Base-by-base conservation (phyloP, 768 basidiomycete species). In the Lactarius evosmus region DNA sequence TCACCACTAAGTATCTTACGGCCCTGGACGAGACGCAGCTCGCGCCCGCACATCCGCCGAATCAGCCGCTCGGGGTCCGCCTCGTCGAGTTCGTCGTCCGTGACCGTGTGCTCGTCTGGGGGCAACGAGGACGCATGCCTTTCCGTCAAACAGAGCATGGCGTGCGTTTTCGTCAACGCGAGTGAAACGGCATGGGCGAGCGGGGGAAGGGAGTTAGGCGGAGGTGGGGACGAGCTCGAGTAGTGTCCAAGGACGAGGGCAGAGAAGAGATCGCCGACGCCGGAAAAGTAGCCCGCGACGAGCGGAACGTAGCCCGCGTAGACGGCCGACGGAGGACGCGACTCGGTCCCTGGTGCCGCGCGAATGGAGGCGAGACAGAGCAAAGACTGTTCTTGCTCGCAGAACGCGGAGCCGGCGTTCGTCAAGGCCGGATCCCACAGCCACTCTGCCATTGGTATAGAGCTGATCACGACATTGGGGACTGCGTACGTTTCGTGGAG, bases 201-300 rank as follows among this genome's bases (percentile, higher is more conserved):
- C 1, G 81, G 74, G 2, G 80, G 75, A 8, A 71, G 70, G 72
- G 67, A 60, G 65, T 66, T 65, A 16, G 54, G 29, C 49, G 36
- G 57, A 50, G 55, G 44, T 2, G 50, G 27, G 33, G 70, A 22
- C 67, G 64, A 52, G 1, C 78, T 73, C 49, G 79, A 72, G 74
- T 86, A 98, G 70, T 95, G 89, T 0, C 86, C 95, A 4, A 96
- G 80, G 30, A 95, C 85, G 60, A 98, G 84, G 1, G 96, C 91
- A 7, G 94, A 94, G 78, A 98, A 98, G 61, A 98, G 85, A 74
- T 99, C 97, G 19, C 97, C 97, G 12, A 97, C 95, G 29, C 97
- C 97, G 22, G 93, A 90, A 74, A 95, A 98, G 77, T 98, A 97
- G 12, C 95, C 95, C 6, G 88, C 83, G 51, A 98, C 81, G 32